phyloP scores from a whole-genome alignment of 1,284 basidiomycete species.

The Leccinum pseudoinsigne region DNA sequence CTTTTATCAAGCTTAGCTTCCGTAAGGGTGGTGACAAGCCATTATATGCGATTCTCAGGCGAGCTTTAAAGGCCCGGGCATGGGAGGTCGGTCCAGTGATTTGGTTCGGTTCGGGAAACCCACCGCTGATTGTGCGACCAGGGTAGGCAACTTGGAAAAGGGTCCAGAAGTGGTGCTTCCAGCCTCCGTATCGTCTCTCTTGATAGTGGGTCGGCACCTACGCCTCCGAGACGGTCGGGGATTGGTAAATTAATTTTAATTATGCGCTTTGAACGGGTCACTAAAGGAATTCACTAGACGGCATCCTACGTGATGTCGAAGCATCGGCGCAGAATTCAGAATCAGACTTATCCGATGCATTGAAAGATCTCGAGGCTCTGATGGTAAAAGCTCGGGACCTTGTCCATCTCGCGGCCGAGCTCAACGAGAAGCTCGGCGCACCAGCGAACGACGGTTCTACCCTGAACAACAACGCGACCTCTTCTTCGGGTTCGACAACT shows the following conservation, averaged over 20 bases:
- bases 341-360: conserved; percentile 74
- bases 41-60: conserved; percentile 82
- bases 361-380: conserved; percentile 89
- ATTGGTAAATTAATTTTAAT: conserved; percentile 25
- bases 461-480: background rate
- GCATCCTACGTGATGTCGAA: conserved; percentile 76
- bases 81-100: conserved; percentile 66
- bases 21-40: conserved; percentile 87
- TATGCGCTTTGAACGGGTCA: background rate
- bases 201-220: conserved; percentile 17
- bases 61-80: conserved; percentile 72
- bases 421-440: conserved; percentile 81
- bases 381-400: conserved; percentile 94
- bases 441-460: conserved; percentile 35
- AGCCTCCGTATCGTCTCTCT: conserved; percentile 22
- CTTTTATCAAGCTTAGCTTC: conserved; percentile 80
- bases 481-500: conserved; percentile 16
- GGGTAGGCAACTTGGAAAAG: conserved; percentile 31
- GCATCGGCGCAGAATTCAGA: conserved; percentile 64
- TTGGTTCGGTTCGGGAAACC: background rate
- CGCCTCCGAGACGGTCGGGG: conserved; percentile 23
- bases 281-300: conserved; percentile 50
- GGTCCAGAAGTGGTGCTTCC: conserved; percentile 24
- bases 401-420: conserved; percentile 85
- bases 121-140: conserved; percentile 15